Percentiles rank a stretch among this genome's conserved stretches.
phyloP scores from a whole-genome alignment of 2,329 filamentous ascomycete species.

The Fusarium metavorans region DNA sequence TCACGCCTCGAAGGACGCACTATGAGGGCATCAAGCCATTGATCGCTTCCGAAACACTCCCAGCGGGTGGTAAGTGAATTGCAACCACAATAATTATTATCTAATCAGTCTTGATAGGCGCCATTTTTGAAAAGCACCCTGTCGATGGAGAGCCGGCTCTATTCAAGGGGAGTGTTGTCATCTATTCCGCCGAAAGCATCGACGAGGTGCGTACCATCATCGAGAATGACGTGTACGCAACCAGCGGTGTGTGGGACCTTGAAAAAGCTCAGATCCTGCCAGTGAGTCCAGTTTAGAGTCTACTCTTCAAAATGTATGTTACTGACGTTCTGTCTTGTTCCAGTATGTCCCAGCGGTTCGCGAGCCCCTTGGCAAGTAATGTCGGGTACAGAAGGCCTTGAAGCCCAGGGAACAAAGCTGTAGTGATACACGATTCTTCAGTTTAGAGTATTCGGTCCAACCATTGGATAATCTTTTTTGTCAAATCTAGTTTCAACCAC shows the following conservation, averaged over 20 bases:
- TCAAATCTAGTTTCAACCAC: background rate
- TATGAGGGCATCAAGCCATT: constrained; percentile 33
- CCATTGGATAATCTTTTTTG: background rate
- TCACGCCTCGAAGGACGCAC: background rate
- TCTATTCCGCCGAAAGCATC: constrained; percentile 7
- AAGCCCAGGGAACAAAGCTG: background rate
- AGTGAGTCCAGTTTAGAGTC: constrained; percentile 11
- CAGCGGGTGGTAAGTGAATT: constrained; percentile 20
- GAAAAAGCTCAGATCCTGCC: constrained; percentile 39
- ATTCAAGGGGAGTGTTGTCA: constrained; percentile 22
- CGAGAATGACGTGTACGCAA: constrained; percentile 35
- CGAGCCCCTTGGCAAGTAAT: background rate
- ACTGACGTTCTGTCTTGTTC: background rate
- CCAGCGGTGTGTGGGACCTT: constrained; percentile 39
- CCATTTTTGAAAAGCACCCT: constrained; percentile 31
- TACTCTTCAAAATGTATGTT: background rate
- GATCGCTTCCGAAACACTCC: constrained; percentile 28
- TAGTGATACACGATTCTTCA: background rate
- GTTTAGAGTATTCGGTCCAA: background rate
- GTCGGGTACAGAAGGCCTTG: background rate
- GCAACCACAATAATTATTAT: background rate
- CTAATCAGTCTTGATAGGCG: background rate
- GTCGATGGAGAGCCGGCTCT: constrained; percentile 18
- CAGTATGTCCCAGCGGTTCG: constrained; percentile 21
- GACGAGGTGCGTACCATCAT: constrained; percentile 35